Conservation (phyloP, 2,329 filamentous ascomycete genomes). For the Sodiomyces alkalinus region DNA sequence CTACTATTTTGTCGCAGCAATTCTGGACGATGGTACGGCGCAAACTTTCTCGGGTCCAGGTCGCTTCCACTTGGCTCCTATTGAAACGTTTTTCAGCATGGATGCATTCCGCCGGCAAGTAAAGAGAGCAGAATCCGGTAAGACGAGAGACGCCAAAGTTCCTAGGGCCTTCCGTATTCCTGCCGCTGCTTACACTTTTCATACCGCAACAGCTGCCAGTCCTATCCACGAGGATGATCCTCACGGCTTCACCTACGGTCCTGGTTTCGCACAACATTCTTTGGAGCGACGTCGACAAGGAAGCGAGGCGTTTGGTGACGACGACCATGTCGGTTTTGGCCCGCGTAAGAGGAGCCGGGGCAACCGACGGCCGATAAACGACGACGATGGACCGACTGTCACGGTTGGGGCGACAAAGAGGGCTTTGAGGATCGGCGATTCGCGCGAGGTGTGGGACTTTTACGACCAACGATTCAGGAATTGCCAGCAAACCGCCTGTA, state of each 20-base stretch:
- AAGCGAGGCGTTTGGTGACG: slow-evolving; percentile 13
- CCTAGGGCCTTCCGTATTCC: too few relatives aligned
- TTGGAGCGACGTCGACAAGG: slow-evolving; percentile 14
- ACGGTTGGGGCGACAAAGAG: slow-evolving; percentile 21
- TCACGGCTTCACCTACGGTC: too few relatives aligned
- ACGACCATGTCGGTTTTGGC: slow-evolving; percentile 11
- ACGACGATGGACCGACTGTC: slow-evolving; percentile 25
- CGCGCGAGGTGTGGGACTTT: slow-evolving; percentile 38
- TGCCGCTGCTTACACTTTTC: not conserved
- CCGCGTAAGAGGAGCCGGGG: slow-evolving; percentile 21
- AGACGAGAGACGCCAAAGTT: slow-evolving; percentile 3
- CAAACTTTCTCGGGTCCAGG: slow-evolving; percentile 30
- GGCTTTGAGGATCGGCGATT: slow-evolving; percentile 36
- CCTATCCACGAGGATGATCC: slow-evolving; percentile 20
- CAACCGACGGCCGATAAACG: slow-evolving; percentile 20
- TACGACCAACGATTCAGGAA: slow-evolving; percentile 47
- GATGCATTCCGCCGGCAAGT: slow-evolving; percentile 14
- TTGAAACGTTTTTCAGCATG: slow-evolving; percentile 24
- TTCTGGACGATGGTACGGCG: slow-evolving; percentile 30
- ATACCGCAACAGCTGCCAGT: slow-evolving; percentile 17
- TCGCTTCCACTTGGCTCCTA: slow-evolving; percentile 25
- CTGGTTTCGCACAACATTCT: slow-evolving; percentile 10
- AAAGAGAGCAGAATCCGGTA: slow-evolving; percentile 22
- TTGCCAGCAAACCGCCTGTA: slow-evolving; percentile 57
- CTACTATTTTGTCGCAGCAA: slow-evolving; percentile 35